Conservation (phyloP, 441 rosid genomes). For the Adansonia madagascariensis region DNA sequence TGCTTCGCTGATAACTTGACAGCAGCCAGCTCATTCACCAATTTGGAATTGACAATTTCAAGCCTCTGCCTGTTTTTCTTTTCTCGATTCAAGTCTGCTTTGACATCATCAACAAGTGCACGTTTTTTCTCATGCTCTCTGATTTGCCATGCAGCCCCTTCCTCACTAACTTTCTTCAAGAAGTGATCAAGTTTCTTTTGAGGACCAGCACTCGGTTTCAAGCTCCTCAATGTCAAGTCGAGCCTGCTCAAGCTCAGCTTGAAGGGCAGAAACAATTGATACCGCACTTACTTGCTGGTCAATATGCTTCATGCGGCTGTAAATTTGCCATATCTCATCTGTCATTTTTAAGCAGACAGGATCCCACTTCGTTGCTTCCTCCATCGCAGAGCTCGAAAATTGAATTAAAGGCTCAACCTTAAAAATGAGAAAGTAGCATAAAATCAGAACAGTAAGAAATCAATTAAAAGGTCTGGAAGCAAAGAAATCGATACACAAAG, state of each 20-base stretch:
- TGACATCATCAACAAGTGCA: slow-evolving; percentile 65
- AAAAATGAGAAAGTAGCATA: slow-evolving; percentile 24
- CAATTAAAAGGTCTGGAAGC: not conserved
- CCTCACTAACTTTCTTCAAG: slow-evolving; percentile 86
- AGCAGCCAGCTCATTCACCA: slow-evolving; percentile 87
- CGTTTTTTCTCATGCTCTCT: slow-evolving; percentile 85
- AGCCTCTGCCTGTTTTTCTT: slow-evolving; percentile 76
- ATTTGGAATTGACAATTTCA: slow-evolving; percentile 77
- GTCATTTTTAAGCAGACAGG: slow-evolving; percentile 63
- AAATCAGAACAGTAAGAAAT: slow-evolving; percentile 18
- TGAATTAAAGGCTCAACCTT: slow-evolving; percentile 73
- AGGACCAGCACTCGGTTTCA: slow-evolving; percentile 68
- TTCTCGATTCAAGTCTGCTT: slow-evolving; percentile 69
- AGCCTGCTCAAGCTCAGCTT: slow-evolving; percentile 72
- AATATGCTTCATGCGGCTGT: slow-evolving; percentile 56
- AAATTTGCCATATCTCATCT: slow-evolving; percentile 62
- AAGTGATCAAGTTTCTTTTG: slow-evolving; percentile 80
- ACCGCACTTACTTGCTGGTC: slow-evolving; percentile 75
- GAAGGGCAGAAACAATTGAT: slow-evolving; percentile 68
- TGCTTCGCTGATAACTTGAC: slow-evolving; percentile 67
- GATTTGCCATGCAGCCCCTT: slow-evolving; percentile 76
- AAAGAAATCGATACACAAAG: not conserved
- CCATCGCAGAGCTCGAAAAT: slow-evolving; percentile 80
- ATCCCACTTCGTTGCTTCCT: slow-evolving; percentile 90
- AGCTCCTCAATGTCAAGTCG: slow-evolving; percentile 70